Base-by-base conservation (phyloP, 1,139 yeast genomes). In the Suhomyces anneliseae region DNA sequence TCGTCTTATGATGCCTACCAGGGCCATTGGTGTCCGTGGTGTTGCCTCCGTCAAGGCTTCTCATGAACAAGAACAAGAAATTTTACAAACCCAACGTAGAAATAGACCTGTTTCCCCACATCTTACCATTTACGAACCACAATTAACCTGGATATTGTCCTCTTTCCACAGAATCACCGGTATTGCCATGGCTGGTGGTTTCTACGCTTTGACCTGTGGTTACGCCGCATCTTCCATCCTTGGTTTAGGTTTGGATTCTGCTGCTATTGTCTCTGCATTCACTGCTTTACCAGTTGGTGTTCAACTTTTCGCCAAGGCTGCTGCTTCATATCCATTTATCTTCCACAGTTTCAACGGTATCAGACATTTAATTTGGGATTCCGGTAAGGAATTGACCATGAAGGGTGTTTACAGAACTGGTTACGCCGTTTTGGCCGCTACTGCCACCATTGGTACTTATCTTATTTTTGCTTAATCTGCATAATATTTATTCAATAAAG, bases 381-480 rank as follows among this genome's bases (percentile, higher is more conserved):
- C 83, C 47, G 95, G 95, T 64, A 76, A 73, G 58, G 89, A 86
- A 68, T 80, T 92, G 66, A 79, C 90, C 54, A 61, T 88, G 57
- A 81, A 85, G 65, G 97, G 96, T 58, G 97, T 95, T 52, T 87
- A 87, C 81, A 82, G 87, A 72, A 90, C 97, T 41, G 98, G 97
- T 54, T 90, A 90, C 69, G 73, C 81, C 44, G 96, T 90, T 29
- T 68, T 90, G 54, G 97, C 84, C 34, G 73, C 81, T 57, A 74
- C 95, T 42, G 87, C 85, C 29, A 59, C 86, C 45, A 62, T 83
- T 31, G 90, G 96, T 44, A 60, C 89, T 32, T 79, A 72, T 66
- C 72, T 81, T 54, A 64, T 80, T 47, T 76, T 75, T 66, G 71
- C 70, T 48, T 71, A 62, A 52, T 27, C 40, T 43, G 47, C 47